phyloP scores from a whole-genome alignment of 1,284 basidiomycete species.

The Ustilago vetiveriae region DNA sequence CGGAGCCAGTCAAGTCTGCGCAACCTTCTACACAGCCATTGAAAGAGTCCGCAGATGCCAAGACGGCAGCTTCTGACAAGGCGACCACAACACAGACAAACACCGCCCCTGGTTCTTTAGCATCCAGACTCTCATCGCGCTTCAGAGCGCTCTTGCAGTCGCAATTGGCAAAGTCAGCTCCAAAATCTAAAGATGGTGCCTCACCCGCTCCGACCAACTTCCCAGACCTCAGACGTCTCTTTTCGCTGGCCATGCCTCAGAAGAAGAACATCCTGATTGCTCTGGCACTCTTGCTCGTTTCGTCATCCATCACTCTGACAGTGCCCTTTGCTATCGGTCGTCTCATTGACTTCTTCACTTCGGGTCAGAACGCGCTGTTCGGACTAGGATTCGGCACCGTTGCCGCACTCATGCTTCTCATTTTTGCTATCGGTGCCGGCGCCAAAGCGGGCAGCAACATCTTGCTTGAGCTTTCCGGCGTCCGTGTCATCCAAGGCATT shows the following conservation, averaged over 20 bases:
- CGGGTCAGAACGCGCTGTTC: conserved; percentile 49
- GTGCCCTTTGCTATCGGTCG: conserved; percentile 66
- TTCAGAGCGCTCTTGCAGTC: conserved; percentile 25
- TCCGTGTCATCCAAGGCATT: conserved; percentile 89
- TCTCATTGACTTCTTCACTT: conserved; percentile 66
- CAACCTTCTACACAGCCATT: not conserved
- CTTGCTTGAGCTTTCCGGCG: conserved; percentile 83
- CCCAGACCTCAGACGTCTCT: conserved; percentile 59
- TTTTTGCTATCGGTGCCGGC: conserved; percentile 87
- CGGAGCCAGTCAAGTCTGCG: conserved; percentile 6
- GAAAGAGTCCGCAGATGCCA: not conserved
- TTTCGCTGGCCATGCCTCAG: conserved; percentile 63
- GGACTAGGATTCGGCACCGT: conserved; percentile 80
- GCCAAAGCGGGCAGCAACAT: conserved; percentile 90
- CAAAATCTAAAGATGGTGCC: conserved; percentile 38
- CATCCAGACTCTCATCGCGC: conserved; percentile 16
- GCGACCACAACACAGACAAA: not conserved
- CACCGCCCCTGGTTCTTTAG: conserved; percentile 9
- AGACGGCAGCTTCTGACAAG: not conserved
- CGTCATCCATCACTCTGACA: conserved; percentile 76
- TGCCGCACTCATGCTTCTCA: conserved; percentile 76
- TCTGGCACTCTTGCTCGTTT: conserved; percentile 65
- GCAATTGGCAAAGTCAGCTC: conserved; percentile 40
- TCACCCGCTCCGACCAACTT: conserved; percentile 48
- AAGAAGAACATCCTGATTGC: conserved; percentile 55